A percentile compares a stretch with the other conserved stretches of the same genome.
Evolutionary conservation across 2,329 filamentous ascomycete species (phyloP).

Genomic region (Microdochium paspali): DNA sequence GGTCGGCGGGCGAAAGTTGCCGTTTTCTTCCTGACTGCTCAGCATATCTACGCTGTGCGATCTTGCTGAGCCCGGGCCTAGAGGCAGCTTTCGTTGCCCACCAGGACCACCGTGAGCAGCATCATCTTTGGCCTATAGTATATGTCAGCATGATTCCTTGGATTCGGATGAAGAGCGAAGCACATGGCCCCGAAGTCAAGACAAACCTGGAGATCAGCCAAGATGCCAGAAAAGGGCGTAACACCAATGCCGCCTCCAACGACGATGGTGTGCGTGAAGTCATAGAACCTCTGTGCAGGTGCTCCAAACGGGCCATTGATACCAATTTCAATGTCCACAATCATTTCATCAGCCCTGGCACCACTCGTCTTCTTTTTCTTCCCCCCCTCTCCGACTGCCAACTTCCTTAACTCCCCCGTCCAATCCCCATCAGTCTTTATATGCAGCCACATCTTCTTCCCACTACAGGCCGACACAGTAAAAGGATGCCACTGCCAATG

Average conservation of each 20-base stretch:
- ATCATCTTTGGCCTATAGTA: conserved; percentile 16
- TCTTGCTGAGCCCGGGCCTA: neutral
- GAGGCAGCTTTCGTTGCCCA: neutral
- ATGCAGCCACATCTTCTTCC: conserved; percentile 41
- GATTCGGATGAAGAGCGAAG: neutral
- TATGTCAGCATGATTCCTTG: neutral
- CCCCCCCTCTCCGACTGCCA: conserved; percentile 24
- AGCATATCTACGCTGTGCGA: neutral
- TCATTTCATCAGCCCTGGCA: neutral
- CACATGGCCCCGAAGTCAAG: neutral
- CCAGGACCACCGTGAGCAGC: conserved; percentile 6
- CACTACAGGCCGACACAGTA: conserved; percentile 45
- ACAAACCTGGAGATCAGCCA: conserved; percentile 38
- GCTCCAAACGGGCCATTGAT: conserved; percentile 50
- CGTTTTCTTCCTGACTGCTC: neutral
- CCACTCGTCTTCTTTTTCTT: neutral
- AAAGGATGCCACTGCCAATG: conserved; percentile 52
- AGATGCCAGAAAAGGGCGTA: conserved; percentile 46
- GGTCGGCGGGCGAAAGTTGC: too few relatives aligned
- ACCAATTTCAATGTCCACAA: conserved; percentile 34
- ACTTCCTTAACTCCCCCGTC: conserved; percentile 34
- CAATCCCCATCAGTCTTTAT: conserved; percentile 51
- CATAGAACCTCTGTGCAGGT: conserved; percentile 48
- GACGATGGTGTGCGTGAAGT: conserved; percentile 45
- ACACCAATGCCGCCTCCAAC: conserved; percentile 48